phyloP scores from a whole-genome alignment of 768 basidiomycete species.

The Amanita muscaria region DNA sequence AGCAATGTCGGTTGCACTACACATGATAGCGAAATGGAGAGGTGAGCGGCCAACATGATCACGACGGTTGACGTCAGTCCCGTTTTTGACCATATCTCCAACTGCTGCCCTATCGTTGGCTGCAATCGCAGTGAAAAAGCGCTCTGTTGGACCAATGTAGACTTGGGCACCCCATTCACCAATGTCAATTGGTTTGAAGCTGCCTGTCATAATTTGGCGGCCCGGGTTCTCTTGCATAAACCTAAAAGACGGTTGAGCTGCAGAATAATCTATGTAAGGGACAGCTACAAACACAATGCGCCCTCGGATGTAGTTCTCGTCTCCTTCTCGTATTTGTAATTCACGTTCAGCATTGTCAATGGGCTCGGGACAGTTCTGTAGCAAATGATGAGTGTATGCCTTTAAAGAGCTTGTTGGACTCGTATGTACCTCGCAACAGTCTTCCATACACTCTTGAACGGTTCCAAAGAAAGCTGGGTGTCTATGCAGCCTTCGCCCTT shows the following conservation, averaged over 20 bases:
- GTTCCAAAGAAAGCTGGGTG: conserved; percentile 7
- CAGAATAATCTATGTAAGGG: background rate
- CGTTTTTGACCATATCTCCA: conserved; percentile 30
- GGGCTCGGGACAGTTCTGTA: conserved; percentile 45
- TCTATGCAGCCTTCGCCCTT: conserved; percentile 6
- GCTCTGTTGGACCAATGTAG: conserved; percentile 34
- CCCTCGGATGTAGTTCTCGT: conserved; percentile 44
- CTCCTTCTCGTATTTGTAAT: conserved; percentile 44
- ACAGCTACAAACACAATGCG: conserved; percentile 35
- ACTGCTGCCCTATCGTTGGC: conserved; percentile 33
- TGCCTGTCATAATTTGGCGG: conserved; percentile 51
- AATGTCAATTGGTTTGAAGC: conserved; percentile 59
- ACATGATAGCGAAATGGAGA: conserved; percentile 49
- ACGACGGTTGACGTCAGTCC: conserved; percentile 40
- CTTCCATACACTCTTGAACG: conserved; percentile 30
- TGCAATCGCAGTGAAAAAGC: conserved; percentile 45
- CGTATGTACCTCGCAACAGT: conserved; percentile 47
- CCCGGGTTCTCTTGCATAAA: conserved; percentile 58
- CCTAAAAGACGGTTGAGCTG: conserved; percentile 20
- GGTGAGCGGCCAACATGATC: conserved; percentile 56
- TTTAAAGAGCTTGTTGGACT: background rate
- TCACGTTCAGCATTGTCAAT: conserved; percentile 46
- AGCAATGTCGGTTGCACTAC: conserved; percentile 36
- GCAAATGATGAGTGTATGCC: background rate
- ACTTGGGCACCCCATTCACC: conserved; percentile 52